phyloP scores from a whole-genome alignment of 306 rosid species.

The Crotalaria pallida region DNA sequence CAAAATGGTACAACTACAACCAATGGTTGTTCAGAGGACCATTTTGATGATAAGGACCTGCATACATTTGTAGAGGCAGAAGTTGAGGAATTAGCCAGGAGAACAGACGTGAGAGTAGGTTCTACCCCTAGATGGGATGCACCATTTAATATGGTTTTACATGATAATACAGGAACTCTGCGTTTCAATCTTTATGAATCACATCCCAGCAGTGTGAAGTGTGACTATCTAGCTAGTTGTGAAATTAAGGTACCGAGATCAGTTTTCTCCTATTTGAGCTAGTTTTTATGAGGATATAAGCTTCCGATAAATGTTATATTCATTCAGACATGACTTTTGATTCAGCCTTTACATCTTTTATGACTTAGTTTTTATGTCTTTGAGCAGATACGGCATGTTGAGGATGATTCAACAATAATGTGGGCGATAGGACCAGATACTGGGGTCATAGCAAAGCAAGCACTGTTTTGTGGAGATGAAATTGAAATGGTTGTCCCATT shows the following conservation, averaged over 20 bases:
- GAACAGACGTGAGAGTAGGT: conserved; percentile 59
- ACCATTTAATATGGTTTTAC: conserved; percentile 89
- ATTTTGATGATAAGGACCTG: conserved; percentile 49
- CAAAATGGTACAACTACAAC: conserved; percentile 26
- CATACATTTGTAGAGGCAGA: conserved; percentile 92
- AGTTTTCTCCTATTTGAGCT: conserved; percentile 12
- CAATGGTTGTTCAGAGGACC: conserved; percentile 52
- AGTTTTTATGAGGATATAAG: conserved; percentile 6
- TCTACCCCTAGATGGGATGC: conserved; percentile 87
- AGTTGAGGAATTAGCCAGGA: conserved; percentile 73
- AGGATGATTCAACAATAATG: conserved; percentile 84
- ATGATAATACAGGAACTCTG: conserved; percentile 63
- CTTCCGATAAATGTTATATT: neutral
- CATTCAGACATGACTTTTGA: neutral
- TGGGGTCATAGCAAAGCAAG: conserved; percentile 72
- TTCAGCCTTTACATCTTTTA: neutral
- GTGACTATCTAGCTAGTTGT: conserved; percentile 78
- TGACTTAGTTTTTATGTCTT: conserved; percentile 11
- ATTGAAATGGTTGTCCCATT: conserved; percentile 93
- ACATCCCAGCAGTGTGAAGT: conserved; percentile 64
- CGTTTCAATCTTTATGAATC: conserved; percentile 75
- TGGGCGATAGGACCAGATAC: conserved; percentile 91
- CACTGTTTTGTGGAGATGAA: conserved; percentile 64
- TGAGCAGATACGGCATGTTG: conserved; percentile 74
- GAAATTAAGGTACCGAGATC: conserved; percentile 73